phyloP scores from a whole-genome alignment of 306 rosid genomes.

The Trifolium fragiferum region DNA sequence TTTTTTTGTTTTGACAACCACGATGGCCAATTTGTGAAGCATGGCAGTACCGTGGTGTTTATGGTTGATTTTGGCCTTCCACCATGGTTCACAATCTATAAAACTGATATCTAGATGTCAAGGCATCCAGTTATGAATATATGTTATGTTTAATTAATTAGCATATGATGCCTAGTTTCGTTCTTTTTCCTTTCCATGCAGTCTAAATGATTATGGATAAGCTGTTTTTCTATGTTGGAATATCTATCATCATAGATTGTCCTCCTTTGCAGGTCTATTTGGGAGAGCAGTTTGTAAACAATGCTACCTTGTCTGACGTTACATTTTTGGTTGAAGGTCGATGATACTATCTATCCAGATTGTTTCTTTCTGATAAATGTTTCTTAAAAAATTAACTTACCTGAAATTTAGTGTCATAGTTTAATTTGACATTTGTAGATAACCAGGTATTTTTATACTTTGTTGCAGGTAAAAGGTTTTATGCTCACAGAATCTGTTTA shows the following conservation, averaged over 20 bases:
- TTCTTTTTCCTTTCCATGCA: conserved; percentile 6
- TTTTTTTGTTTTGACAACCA: neutral
- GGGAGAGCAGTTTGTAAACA: conserved; percentile 94
- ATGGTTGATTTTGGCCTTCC: neutral
- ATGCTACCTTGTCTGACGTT: conserved; percentile 80
- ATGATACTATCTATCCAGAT: conserved; percentile 33
- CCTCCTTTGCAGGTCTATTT: conserved; percentile 81
- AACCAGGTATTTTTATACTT: conserved; percentile 38
- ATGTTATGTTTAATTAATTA: conserved; percentile 18
- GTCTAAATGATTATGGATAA: conserved; percentile 2
- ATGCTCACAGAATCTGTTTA: conserved; percentile 92
- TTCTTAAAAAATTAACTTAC: conserved; percentile 2
- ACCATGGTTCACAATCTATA: neutral
- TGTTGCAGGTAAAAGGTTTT: conserved; percentile 78
- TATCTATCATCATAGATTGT: conserved; percentile 37
- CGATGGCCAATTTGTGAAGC: neutral
- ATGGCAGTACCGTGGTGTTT: neutral
- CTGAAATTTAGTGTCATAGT: conserved; percentile 16
- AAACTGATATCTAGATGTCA: conserved; percentile 17
- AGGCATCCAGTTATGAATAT: neutral
- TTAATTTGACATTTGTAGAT: conserved; percentile 29
- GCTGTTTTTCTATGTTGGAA: conserved; percentile 16
- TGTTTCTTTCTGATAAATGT: conserved; percentile 21
- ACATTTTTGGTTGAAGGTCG: conserved; percentile 96
- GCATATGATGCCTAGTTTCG: conserved; percentile 1